Conservation (phyloP, 768 basidiomycete genomes). For the Naganishia kalamii region DNA sequence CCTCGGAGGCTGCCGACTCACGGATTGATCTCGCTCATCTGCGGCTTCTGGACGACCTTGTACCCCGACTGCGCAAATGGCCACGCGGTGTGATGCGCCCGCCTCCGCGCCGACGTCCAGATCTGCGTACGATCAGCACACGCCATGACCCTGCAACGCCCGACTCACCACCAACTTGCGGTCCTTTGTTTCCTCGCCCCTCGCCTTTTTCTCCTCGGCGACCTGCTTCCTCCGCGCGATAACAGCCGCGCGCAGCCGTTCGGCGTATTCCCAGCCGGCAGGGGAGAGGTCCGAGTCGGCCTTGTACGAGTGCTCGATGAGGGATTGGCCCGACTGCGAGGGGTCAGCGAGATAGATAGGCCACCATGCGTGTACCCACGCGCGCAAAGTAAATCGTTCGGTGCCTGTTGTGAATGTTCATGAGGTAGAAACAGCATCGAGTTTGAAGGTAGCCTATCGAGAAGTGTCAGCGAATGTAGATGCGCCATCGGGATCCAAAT, state of each 20-base stretch:
- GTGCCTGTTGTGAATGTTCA: constrained; percentile 95
- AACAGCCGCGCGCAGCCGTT: constrained; percentile 81
- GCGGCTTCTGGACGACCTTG: constrained; percentile 81
- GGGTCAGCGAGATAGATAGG: background rate
- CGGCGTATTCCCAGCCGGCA: constrained; percentile 91
- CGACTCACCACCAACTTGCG: constrained; percentile 36
- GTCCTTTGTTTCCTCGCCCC: constrained; percentile 53
- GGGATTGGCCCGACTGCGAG: constrained; percentile 84
- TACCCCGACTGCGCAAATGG: constrained; percentile 66
- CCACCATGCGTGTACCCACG: constrained; percentile 51
- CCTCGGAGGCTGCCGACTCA: constrained; percentile 50
- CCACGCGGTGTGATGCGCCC: constrained; percentile 94
- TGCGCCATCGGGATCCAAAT: too few relatives aligned
- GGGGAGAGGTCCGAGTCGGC: constrained; percentile 95
- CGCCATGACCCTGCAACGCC: constrained; percentile 29
- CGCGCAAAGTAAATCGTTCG: constrained; percentile 94
- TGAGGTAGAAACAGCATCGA: constrained; percentile 93
- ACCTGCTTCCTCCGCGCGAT: constrained; percentile 71
- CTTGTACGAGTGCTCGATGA: constrained; percentile 98
- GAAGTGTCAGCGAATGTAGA: too few relatives aligned
- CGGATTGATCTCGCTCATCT: constrained; percentile 97
- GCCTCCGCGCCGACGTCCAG: constrained; percentile 90
- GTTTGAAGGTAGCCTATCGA: constrained; percentile 58
- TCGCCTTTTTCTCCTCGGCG: constrained; percentile 56
- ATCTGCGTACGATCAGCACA: constrained; percentile 55